A percentile compares a stretch with the other conserved stretches of the same genome.
These are phyloP conservation scores for Chalaropsis thielavioides DNA, from an alignment of 2,329 filamentous ascomycete genomes.

Conservation along the genomic window DNA sequence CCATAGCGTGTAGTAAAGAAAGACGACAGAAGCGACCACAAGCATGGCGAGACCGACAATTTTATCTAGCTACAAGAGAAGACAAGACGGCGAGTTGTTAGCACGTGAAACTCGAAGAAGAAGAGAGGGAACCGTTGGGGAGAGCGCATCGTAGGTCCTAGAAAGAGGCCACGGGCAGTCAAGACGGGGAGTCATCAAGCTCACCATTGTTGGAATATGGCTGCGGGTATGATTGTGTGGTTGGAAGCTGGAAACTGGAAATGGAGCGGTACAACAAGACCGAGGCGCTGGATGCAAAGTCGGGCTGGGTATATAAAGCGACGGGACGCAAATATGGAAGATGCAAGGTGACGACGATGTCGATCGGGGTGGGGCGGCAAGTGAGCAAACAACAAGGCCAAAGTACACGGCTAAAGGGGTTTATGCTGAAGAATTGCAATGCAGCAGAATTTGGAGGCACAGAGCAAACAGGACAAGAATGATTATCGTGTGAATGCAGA, in stretches of 20 bases:
- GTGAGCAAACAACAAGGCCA: background rate
- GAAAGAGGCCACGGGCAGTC: background rate
- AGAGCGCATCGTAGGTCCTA: background rate
- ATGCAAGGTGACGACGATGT: too few relatives aligned
- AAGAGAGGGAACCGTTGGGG: background rate
- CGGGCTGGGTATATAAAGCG: too few relatives aligned
- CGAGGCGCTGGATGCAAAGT: too few relatives aligned
- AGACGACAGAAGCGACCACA: constrained; percentile 49
- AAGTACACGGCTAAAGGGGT: background rate
- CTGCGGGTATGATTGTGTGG: background rate
- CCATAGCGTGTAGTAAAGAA: constrained; percentile 91
- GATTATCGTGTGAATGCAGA: background rate
- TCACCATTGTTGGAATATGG: constrained; percentile 10
- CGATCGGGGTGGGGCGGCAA: background rate
- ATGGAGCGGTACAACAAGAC: background rate
- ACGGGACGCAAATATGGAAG: too few relatives aligned
- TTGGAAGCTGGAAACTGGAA: background rate
- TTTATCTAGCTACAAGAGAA: constrained; percentile 64
- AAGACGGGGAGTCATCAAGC: background rate
- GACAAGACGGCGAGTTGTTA: background rate
- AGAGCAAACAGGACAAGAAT: background rate
- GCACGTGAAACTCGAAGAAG: background rate
- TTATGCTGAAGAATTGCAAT: background rate
- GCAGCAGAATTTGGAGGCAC: background rate
- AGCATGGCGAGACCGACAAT: constrained; percentile 54